Evolutionary conservation across 331 rosid genomes (phyloP).

Genomic region (Telfairia occidentalis): DNA sequence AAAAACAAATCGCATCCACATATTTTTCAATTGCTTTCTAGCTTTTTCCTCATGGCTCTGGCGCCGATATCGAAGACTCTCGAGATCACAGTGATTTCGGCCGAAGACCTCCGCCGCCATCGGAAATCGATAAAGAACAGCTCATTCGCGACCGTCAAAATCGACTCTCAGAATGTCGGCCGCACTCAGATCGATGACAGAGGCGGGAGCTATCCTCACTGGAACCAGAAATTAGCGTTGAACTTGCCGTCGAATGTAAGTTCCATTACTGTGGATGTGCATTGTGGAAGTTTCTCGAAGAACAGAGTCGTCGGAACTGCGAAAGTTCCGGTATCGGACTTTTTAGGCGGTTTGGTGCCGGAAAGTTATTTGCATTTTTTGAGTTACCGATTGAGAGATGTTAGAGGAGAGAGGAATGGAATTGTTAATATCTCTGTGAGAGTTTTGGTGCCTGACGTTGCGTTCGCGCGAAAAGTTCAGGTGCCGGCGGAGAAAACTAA

Average conservation of each 20-base stretch:
- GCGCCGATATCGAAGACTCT: neutral
- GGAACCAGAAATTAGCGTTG: slow-evolving; percentile 25
- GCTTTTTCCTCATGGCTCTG: neutral
- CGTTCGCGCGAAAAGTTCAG: neutral
- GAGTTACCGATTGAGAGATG: slow-evolving; percentile 49
- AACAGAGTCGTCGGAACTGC: slow-evolving; percentile 33
- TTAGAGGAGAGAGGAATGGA: slow-evolving; percentile 41
- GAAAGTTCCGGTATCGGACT: slow-evolving; percentile 37
- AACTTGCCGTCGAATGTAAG: slow-evolving; percentile 17
- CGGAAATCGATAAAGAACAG: slow-evolving; percentile 24
- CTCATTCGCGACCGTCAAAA: slow-evolving; percentile 18
- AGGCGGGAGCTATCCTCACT: slow-evolving; percentile 26
- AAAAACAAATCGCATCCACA: neutral
- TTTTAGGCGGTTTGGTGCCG: slow-evolving; percentile 26
- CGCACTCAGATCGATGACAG: slow-evolving; percentile 19
- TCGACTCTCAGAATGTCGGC: neutral
- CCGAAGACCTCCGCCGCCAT: slow-evolving; percentile 20
- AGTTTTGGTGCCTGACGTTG: neutral
- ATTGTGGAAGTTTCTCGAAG: slow-evolving; percentile 23
- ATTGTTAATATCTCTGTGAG: slow-evolving; percentile 43
- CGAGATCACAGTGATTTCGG: slow-evolving; percentile 33
- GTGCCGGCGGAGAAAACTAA: neutral
- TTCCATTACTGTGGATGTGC: slow-evolving; percentile 36
- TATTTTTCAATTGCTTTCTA: neutral
- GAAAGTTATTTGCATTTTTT: slow-evolving; percentile 29